Evolutionary conservation across 352 stramenopile genomes (phyloP), one percentile per base, ranked within the genome.

Genomic region (Aphanomyces cochlioides): DNA sequence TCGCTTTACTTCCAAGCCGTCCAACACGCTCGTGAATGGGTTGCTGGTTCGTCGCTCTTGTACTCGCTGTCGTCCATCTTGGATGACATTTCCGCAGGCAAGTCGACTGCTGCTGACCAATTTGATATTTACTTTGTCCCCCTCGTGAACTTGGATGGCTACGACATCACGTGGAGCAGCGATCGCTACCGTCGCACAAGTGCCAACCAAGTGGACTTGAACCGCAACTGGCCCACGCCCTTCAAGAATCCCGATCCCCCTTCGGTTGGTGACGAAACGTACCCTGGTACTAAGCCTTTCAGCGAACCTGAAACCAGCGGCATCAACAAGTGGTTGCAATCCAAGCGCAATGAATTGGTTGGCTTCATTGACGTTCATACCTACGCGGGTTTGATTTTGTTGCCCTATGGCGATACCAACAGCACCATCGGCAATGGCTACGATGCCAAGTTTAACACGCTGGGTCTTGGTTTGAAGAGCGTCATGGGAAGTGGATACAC

Each of bases 101-200:
- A 75, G 28, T 15, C 72, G 13, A 69, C 63, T 43, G 36, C 21
- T 36, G 54, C 54, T 7, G 54, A 17, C 48, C 72, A 3, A 61
- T 83, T 84, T 56, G 82, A 93, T 74, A 87, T 83, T 81, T 90
- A 90, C 69, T 90, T 93, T 57, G 82, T 90, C 34, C 85, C 85
- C 1, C 78, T 93, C 61, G 81, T 90, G 45, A 93, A 93, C 67
- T 75, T 90, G 48, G 85, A 93, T 47, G 85, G 85, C 17, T 93
- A 90, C 74, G 75, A 83, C 21, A 88, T 89, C 72, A 79, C 85
- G 57, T 90, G 80, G 80, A 43, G 7, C 13, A 36, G n/a, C 69
- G 19, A 56, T 28, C 59, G 59, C 6, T 53, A 53, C 40, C 59
- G 40, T 39, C 59, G 59, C 39, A 67, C 53, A 28, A 67, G 40